Conservation (phyloP, 2,329 filamentous ascomycete species). For the Gyromitra esculenta region DNA sequence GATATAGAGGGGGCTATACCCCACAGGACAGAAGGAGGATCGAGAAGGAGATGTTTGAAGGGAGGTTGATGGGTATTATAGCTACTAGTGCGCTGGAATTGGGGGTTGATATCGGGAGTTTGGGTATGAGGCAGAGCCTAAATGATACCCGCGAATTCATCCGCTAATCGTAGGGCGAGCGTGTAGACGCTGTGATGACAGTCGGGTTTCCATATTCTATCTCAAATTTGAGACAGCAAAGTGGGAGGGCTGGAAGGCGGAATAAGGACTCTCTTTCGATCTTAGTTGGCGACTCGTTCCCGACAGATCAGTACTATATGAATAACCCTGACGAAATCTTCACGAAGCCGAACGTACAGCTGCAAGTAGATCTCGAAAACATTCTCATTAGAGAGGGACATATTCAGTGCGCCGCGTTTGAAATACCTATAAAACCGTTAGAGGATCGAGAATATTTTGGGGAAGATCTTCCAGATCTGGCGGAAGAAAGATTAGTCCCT, state of each 20-base stretch:
- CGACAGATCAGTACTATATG: conserved; percentile 97
- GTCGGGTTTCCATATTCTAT: conserved; percentile 97
- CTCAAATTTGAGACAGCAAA: conserved; percentile 92
- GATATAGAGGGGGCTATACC: conserved; percentile 94
- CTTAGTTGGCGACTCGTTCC: conserved; percentile 86
- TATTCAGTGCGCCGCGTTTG: conserved; percentile 91
- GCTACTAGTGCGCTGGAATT: conserved; percentile 93
- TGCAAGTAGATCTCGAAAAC: conserved; percentile 92
- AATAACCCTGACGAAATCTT: conserved; percentile 93
- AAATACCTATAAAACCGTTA: conserved; percentile 86
- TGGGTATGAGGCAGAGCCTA: conserved; percentile 61
- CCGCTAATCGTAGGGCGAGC: neutral
- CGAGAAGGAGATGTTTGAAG: conserved; percentile 96
- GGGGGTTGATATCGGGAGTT: conserved; percentile 91
- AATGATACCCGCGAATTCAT: conserved; percentile 7
- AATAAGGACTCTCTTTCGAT: conserved; percentile 94
- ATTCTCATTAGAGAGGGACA: conserved; percentile 92
- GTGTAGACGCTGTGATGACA: conserved; percentile 82
- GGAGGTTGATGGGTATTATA: conserved; percentile 89
- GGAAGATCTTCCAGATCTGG: conserved; percentile 69
- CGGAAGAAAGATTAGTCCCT: conserved; percentile 75
- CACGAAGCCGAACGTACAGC: conserved; percentile 80
- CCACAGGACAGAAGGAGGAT: conserved; percentile 87
- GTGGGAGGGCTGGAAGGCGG: conserved; percentile 86
- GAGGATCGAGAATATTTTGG: conserved; percentile 84